Percentiles rank a stretch among this genome's conserved stretches.
Evolutionary conservation across 331 rosid genomes (phyloP).

Genomic region (Malus hybrid): DNA sequence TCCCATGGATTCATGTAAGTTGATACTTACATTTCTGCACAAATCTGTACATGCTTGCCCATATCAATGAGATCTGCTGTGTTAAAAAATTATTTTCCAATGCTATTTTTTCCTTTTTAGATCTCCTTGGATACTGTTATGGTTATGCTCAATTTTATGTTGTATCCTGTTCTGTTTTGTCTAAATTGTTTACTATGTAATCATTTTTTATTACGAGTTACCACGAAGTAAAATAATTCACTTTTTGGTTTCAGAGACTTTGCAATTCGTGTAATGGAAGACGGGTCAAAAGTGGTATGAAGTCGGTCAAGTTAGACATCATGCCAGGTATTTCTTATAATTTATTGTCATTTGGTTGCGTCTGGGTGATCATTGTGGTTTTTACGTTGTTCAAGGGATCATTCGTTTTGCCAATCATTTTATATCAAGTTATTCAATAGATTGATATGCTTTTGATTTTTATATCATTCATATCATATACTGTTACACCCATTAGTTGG

Average conservation of each 20-base stretch:
- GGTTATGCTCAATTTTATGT: neutral
- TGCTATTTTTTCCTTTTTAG: neutral
- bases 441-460: neutral
- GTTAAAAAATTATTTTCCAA: neutral
- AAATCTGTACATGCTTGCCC: neutral
- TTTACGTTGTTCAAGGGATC: neutral
- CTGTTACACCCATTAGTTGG: neutral
- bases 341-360: neutral
- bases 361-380: neutral
- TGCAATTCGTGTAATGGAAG: slow-evolving; percentile 82
- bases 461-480: neutral
- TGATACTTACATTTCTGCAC: neutral
- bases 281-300: slow-evolving; percentile 51
- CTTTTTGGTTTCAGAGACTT: slow-evolving; percentile 37
- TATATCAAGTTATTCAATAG: neutral
- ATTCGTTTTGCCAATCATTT: neutral
- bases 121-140: neutral
- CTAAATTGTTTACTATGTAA: neutral
- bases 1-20: neutral
- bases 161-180: neutral
- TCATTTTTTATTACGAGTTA: neutral
- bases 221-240: neutral
- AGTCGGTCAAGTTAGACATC: slow-evolving; percentile 61
- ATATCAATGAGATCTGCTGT: neutral
- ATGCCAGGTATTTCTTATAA: slow-evolving; percentile 44